These are phyloP conservation scores for Cladorrhinum sp. DNA, from an alignment of 2,329 filamentous ascomycete species.

Conservation along the genomic window DNA sequence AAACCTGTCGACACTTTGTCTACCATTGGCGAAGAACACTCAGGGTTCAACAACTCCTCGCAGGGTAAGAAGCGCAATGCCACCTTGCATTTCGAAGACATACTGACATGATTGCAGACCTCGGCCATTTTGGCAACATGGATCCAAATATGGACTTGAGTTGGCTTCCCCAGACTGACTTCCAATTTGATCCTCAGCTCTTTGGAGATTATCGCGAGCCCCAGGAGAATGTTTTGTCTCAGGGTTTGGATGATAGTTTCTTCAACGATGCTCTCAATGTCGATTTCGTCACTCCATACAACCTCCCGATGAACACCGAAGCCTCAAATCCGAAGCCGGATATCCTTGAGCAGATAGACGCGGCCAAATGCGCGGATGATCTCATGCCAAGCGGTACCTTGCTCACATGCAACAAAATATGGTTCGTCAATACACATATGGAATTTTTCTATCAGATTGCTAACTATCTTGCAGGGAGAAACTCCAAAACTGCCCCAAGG, in stretches of 20 bases:
- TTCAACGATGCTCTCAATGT: constrained; percentile 76
- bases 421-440: constrained; percentile 58
- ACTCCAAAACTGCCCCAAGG: constrained; percentile 79
- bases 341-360: constrained; percentile 75
- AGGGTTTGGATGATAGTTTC: constrained; percentile 65
- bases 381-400: constrained; percentile 56
- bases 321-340: constrained; percentile 56
- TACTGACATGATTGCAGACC: constrained; percentile 30
- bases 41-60: constrained; percentile 48
- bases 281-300: constrained; percentile 80
- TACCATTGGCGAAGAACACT: constrained; percentile 65
- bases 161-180: constrained; percentile 78
- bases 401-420: constrained; percentile 86
- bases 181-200: constrained; percentile 84
- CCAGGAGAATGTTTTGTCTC: constrained; percentile 72
- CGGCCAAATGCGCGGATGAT: constrained; percentile 68
- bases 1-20: constrained; percentile 62
- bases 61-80: constrained; percentile 32
- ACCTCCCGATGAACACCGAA: constrained; percentile 52
- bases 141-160: constrained; percentile 55
- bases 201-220: constrained; percentile 92
- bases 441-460: constrained; percentile 25
- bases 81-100: not conserved
- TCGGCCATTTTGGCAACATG: constrained; percentile 41
- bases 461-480: constrained; percentile 70